Percentiles rank a stretch among this genome's conserved stretches.
These are phyloP conservation scores for Talaromyces islandicus DNA, from an alignment of 2,329 filamentous ascomycete species.

Conservation along the genomic window DNA sequence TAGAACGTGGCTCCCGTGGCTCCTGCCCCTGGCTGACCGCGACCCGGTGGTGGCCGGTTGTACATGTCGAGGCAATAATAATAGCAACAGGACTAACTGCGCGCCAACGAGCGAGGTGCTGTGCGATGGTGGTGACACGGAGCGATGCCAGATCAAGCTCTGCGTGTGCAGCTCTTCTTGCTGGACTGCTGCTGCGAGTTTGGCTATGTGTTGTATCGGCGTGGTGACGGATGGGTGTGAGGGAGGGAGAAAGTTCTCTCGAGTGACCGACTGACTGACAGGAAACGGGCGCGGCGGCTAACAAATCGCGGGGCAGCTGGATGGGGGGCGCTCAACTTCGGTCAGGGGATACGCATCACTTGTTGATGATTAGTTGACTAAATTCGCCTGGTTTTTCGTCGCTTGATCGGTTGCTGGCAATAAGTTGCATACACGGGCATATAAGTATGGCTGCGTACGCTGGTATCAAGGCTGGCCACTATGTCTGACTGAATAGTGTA, in stretches of 20 bases:
- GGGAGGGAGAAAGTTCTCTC: background rate
- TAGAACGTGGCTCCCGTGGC: constrained; percentile 64
- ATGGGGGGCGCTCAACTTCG: background rate
- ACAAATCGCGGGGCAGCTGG: background rate
- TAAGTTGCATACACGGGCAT: no score
- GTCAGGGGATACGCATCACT: background rate
- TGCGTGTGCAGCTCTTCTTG: background rate
- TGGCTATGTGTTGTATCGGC: background rate
- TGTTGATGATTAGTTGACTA: no score
- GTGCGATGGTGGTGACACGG: background rate
- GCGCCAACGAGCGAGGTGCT: no score
- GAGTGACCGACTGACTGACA: background rate
- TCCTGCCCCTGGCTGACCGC: constrained; percentile 40
- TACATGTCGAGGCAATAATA: background rate
- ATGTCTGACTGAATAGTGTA: no score
- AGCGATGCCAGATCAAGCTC: background rate
- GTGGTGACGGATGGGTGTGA: background rate
- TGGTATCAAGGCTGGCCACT: no score
- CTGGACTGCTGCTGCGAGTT: background rate
- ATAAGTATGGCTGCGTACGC: no score
- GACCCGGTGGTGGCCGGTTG: constrained; percentile 15
- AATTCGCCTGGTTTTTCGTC: no score
- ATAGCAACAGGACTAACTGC: no score
- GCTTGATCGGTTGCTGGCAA: background rate
- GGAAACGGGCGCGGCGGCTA: background rate